Evolutionary conservation across 2,329 filamentous ascomycete genomes (phyloP).

Genomic region (Alternaria consortialis): DNA sequence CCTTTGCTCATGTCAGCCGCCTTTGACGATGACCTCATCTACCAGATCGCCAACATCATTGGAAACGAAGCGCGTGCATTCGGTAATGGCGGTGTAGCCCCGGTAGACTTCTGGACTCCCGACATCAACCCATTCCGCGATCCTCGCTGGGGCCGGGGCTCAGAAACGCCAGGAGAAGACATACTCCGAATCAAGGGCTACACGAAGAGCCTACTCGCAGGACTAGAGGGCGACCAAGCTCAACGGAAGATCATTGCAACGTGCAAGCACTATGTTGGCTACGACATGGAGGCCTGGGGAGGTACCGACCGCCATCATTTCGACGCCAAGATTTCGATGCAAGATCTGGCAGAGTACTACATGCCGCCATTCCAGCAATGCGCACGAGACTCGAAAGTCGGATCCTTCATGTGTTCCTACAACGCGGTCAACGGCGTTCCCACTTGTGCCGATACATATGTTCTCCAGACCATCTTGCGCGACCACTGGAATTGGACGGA

Average conservation of each 20-base stretch:
- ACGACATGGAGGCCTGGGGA: constrained; percentile 43
- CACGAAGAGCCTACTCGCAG: constrained; percentile 37
- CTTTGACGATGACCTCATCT: constrained; percentile 70
- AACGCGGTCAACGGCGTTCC: constrained; percentile 73
- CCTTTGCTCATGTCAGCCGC: constrained; percentile 70
- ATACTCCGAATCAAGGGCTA: constrained; percentile 61
- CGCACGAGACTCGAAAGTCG: constrained; percentile 56
- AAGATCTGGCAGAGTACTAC: constrained; percentile 75
- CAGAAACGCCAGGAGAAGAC: constrained; percentile 67
- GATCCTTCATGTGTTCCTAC: constrained; percentile 64
- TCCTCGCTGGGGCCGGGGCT: constrained; percentile 68
- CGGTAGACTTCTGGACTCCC: constrained; percentile 68
- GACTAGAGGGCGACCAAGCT: constrained; percentile 28
- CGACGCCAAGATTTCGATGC: constrained; percentile 64
- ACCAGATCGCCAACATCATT: constrained; percentile 64
- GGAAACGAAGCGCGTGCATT: constrained; percentile 71
- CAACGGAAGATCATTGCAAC: constrained; percentile 53
- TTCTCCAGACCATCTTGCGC: constrained; percentile 69
- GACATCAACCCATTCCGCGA: constrained; percentile 73
- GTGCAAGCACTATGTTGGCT: constrained; percentile 57
- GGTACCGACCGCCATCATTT: constrained; percentile 57
- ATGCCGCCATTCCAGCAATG: constrained; percentile 69
- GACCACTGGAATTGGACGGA: constrained; percentile 72
- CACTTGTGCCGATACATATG: constrained; percentile 69
- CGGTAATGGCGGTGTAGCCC: constrained; percentile 66